Evolutionary conservation across 805 yeast genomes (phyloP), one percentile per base, ranked within the genome.

Genomic region (Candida pseudofarinosa): DNA sequence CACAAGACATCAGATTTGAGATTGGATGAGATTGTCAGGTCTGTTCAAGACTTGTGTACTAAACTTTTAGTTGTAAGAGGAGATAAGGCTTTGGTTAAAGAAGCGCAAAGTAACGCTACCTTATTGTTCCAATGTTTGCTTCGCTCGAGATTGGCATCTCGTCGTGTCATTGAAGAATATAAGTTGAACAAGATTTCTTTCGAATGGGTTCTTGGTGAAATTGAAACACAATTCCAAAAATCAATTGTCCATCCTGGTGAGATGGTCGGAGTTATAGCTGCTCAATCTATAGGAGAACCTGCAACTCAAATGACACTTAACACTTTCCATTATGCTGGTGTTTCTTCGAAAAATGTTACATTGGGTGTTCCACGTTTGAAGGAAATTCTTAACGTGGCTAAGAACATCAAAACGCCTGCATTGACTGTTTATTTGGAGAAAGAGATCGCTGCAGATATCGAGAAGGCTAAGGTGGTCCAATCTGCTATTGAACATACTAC

Each of bases 331-430:
- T 89, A 88, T 74, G 97, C 97, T 14, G 97, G 97, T 83, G 97
- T 89, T 46, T 89, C 96, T 28, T 87, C 96, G 3, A 89, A 88
- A 83, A 89, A 89, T 65, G 97, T 89, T 49, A 89, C 97, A 3
- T 79, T 91, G 51, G 97, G 97, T 80, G 97, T 89, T 60, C 97
- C 97, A 47, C 95, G 97, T 77, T 78, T 90, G 65, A 90, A 90
- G 79, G 98, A 90, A 73, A 93, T 93, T 80, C 79, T 93, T 67
- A 91, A 91, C 63, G 99, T 93, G 51, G 99, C 99, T 8, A 93
- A 93, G 73, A 91, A 88, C 58, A 90, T 93, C 76, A 93, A 91
- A 70, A 93, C 99, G n/a, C 99, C 99, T n/a, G 95, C 97, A 12
- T 74, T 91, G 61, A 89, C 97, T 7, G 96, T 91, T n/a, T 93